Base-by-base conservation (phyloP, 2,329 filamentous ascomycete genomes). In the Aspergillus sp. region DNA sequence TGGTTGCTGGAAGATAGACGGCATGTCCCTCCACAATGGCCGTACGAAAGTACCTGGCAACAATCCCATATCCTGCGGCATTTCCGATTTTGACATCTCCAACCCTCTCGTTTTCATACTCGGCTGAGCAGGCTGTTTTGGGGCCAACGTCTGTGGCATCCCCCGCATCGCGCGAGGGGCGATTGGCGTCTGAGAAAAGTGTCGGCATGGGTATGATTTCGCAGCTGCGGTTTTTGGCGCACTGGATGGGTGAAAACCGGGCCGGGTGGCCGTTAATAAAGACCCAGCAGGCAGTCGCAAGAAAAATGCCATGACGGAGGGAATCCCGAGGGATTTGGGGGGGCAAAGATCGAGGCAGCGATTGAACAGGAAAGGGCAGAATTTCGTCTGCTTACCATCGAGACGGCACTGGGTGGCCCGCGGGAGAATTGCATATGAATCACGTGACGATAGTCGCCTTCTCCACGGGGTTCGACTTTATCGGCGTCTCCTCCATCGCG, bases 1-100 rank as follows among this genome's bases (percentile, higher is more conserved):
- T 26, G 68, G 68, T 28, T 64, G 55, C 40, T 57, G 49, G 49
- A 72, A 70, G 48, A 70, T 54, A 9, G 66, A 67, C 33, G 67
- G 68, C 59, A 70, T 54, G 47, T 71, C 63, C 47, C 57, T 58
- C 62, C 64, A 68, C 30, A 66, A 46, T 4, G 67, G 68, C 42
- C 58, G 59, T 12, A 71, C 57, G 47, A 67, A 71, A 0, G 67
- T 71, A 29, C 69, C 69, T 8, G 70, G 69, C 41, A 76, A 55
- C 40, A 75, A 38, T 32, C 73, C 73, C 19, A 75, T 54, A 53
- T 74, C 69, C 47, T 71, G 65, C n/a, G 66, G 66, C 46, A 72
- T 49, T 35, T 63, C 60, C 12, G 59, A 48, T 30, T 56, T 52
- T 36, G 61, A 53, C 41, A 67, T 51, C 5, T 66, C 58, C 44